Percentiles rank a stretch among this genome's conserved stretches.
Evolutionary conservation across 208 protist genomes (phyloP).

Genomic region (Acanthamoeba sp.): DNA sequence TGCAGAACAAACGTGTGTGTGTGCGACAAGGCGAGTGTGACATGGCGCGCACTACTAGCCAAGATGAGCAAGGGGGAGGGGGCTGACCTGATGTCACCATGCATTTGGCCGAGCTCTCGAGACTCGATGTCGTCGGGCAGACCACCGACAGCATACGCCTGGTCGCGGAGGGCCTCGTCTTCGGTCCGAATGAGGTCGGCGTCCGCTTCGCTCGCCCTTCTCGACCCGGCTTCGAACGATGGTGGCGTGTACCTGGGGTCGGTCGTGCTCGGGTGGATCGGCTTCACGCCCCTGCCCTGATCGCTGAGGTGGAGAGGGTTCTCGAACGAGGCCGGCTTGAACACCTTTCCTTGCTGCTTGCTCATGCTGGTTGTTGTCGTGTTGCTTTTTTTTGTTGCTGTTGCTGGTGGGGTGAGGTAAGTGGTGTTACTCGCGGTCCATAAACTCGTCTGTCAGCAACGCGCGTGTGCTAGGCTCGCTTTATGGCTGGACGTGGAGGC

Average conservation of each 20-base stretch:
- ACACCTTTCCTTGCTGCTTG: conserved; percentile 33
- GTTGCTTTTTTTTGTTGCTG: background rate
- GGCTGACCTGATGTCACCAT: conserved; percentile 31
- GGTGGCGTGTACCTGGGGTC: conserved; percentile 53
- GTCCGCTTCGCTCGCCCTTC: background rate
- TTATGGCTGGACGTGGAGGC: background rate
- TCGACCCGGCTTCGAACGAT: background rate
- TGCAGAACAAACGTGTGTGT: background rate
- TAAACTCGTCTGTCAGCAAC: background rate
- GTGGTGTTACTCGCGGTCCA: background rate
- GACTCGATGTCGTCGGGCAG: conserved; percentile 61
- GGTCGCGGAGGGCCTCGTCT: background rate
- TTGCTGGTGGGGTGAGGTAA: background rate
- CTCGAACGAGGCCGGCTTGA: conserved; percentile 38
- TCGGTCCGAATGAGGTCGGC: conserved; percentile 16
- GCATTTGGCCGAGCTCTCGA: conserved; percentile 47
- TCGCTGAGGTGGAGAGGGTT: conserved; percentile 39
- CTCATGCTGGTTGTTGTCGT: background rate
- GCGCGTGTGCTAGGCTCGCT: no score
- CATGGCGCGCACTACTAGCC: background rate
- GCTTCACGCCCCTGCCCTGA: conserved; percentile 47
- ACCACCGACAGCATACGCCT: background rate
- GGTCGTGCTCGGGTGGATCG: conserved; percentile 51
- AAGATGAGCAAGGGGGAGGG: background rate
- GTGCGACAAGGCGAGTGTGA: background rate